Percentiles rank a stretch among this genome's conserved stretches.
phyloP scores from a whole-genome alignment of 2,329 filamentous ascomycete species.

The Aspergillus pseudoterreus region DNA sequence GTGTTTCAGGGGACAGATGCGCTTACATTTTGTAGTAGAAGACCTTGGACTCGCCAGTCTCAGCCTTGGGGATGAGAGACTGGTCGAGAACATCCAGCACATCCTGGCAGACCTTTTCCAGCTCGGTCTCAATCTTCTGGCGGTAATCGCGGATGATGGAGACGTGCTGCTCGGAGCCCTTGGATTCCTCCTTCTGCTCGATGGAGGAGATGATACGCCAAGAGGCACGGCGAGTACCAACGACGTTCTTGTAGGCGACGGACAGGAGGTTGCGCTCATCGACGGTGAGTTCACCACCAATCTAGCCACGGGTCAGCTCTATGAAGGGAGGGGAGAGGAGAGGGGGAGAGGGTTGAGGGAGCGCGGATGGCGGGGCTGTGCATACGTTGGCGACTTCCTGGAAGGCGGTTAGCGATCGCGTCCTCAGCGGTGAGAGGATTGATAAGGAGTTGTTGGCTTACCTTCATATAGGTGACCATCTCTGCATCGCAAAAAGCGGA shows the following conservation, averaged over 20 bases:
- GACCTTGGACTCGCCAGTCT: slow-evolving; percentile 97
- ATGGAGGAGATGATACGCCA: slow-evolving; percentile 99
- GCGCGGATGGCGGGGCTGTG: slow-evolving; percentile 11
- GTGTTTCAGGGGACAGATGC: neutral
- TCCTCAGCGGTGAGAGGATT: neutral
- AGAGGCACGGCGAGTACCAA: slow-evolving; percentile 94
- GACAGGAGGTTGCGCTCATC: slow-evolving; percentile 88
- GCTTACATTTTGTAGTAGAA: slow-evolving; percentile 99
- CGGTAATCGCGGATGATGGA: slow-evolving; percentile 93
- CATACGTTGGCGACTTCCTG: slow-evolving; percentile 91
- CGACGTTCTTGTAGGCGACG: slow-evolving; percentile 99
- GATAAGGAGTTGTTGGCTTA: slow-evolving; percentile 37
- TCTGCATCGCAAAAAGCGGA: slow-evolving; percentile 47
- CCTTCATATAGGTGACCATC: slow-evolving; percentile 99
- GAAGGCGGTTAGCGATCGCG: slow-evolving; percentile 23
- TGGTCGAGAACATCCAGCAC: slow-evolving; percentile 93
- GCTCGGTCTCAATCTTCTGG: slow-evolving; percentile 95
- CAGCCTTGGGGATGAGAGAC: slow-evolving; percentile 89
- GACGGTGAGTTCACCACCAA: slow-evolving; percentile 64
- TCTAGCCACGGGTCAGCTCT: slow-evolving; percentile 39
- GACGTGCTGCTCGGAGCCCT: slow-evolving; percentile 95
- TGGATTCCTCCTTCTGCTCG: slow-evolving; percentile 99
- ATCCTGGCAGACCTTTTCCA: slow-evolving; percentile 97
- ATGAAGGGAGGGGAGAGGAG: slow-evolving; percentile 4
- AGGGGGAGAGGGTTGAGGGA: slow-evolving; percentile 1